Evolutionary conservation across 176 grass and related monocot genomes (phyloP), one percentile per base, ranked within the genome.

Genomic region (Bolboschoenus planiculmis): DNA sequence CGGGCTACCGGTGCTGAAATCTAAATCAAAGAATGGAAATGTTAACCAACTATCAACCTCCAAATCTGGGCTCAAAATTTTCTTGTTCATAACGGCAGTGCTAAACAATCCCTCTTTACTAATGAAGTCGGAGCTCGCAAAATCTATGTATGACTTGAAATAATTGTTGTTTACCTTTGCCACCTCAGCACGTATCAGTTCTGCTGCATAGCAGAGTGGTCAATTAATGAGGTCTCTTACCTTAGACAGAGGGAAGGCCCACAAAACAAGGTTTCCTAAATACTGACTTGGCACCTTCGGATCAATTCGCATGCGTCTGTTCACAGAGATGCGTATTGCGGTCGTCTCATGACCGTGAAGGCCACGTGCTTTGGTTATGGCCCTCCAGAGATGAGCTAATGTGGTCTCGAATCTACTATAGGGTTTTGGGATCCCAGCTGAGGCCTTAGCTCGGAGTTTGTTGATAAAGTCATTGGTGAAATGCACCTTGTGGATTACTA

Each of bases 41-140:
- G 83, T 82, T 1, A 90, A 60, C 92, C 92, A 95, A 67, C 88
- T 88, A 59, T 95, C 84, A 3, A 95, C 92, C 83, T 95, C 92
- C 39, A 95, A 21, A 84, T 95, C 24, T 4, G 93, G 93, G 60
- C 90, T 86, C 3, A 88, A 33, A 78, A 78, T 88, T 60, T 68
- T 75, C 81, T 85, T 82, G 11, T 67, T 53, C 60, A 85, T 36
- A 48, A 88, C 82, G 0, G 90, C 88, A 23, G 86, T 90, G 50
- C 82, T 40, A 51, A 78, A 86, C 33, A 95, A 57, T 14, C 63
- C 84, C 64, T 95, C 93, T 10, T 33, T 35, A 47, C 82, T 61
- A 21, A 90, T 53, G 15, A 37, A 64, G 1, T 65, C 86, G 1
- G 93, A 92, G 57, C 72, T 59, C 0, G 88, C 78, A 56, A 92